A percentile compares a stretch with the other conserved stretches of the same genome.
These are phyloP conservation scores for Saccharomycopsis amapae DNA, from an alignment of 805 yeast species.

Conservation along the genomic window DNA sequence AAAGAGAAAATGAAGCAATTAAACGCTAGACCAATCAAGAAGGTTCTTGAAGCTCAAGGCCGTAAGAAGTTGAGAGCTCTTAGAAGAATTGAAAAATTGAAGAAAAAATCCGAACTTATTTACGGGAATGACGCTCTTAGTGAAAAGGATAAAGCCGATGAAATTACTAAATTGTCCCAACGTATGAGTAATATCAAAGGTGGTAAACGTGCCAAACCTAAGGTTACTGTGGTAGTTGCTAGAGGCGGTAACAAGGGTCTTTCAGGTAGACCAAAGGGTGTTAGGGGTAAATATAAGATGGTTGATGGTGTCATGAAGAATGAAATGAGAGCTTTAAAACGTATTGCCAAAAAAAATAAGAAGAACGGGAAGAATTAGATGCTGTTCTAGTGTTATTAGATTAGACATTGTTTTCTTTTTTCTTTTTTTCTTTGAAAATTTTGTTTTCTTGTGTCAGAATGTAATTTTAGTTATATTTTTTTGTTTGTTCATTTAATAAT, in stretches of 20 bases:
- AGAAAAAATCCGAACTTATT: conserved; percentile 87
- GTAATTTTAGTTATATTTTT: too few species aligned
- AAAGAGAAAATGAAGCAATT: conserved; percentile 70
- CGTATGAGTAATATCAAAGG: conserved; percentile 42
- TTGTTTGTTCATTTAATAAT: neutral
- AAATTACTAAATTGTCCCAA: conserved; percentile 78
- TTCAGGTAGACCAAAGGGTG: conserved; percentile 93
- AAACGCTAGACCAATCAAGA: conserved; percentile 97
- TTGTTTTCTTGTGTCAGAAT: neutral
- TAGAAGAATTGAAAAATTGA: conserved; percentile 76
- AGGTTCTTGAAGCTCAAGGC: conserved; percentile 96
- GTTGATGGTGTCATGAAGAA: conserved; percentile 98
- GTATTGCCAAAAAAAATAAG: conserved; percentile 82
- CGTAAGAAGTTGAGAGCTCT: conserved; percentile 92
- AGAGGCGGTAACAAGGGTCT: conserved; percentile 77
- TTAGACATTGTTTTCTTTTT: too few species aligned
- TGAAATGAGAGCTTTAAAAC: conserved; percentile 86
- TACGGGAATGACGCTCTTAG: conserved; percentile 82
- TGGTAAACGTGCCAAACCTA: conserved; percentile 46
- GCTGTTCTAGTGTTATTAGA: too few species aligned
- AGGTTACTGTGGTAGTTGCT: conserved; percentile 86
- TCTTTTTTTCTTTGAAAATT: too few species aligned
- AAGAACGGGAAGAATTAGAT: conserved; percentile 31
- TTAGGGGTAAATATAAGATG: conserved; percentile 97
- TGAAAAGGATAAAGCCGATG: conserved; percentile 92